phyloP scores from a whole-genome alignment of 306 rosid species.

The Rosa chinensis region DNA sequence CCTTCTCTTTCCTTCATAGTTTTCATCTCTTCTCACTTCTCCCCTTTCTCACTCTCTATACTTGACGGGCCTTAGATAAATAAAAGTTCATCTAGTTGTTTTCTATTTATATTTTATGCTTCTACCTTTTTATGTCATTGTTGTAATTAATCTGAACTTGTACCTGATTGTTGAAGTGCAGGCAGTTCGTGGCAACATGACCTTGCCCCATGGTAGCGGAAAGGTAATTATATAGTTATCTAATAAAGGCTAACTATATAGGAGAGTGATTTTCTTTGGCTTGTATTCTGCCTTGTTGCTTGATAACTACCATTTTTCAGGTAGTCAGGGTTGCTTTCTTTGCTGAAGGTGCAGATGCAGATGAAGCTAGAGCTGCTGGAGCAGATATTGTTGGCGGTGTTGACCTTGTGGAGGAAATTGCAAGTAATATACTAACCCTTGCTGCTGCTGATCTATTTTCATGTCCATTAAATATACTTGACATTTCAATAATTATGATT shows the following conservation, averaged over 20 bases:
- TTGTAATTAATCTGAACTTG: conserved; percentile 11
- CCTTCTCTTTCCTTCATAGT: neutral
- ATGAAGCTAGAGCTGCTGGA: conserved; percentile 97
- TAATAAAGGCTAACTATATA: neutral
- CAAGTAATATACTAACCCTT: conserved; percentile 58
- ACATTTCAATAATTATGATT: neutral
- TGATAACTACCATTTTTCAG: conserved; percentile 52
- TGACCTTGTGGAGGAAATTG: conserved; percentile 91
- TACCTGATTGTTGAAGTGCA: conserved; percentile 42
- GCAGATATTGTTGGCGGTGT: conserved; percentile 98
- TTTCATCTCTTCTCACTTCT: neutral
- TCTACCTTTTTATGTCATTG: neutral
- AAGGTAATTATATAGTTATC: conserved; percentile 56
- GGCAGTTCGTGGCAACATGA: conserved; percentile 96
- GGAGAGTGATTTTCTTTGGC: conserved; percentile 16
- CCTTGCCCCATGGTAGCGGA: conserved; percentile 86
- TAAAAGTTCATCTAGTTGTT: neutral
- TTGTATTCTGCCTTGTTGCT: conserved; percentile 30
- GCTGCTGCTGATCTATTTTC: conserved; percentile 1
- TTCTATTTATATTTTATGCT: neutral
- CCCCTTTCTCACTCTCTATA: neutral
- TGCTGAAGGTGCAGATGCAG: conserved; percentile 97
- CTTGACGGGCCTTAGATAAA: neutral
- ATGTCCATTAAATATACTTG: neutral
- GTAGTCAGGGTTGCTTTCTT: conserved; percentile 90